Conservation (phyloP, 23 red algal genomes). For the Gracilaria domingensis region DNA sequence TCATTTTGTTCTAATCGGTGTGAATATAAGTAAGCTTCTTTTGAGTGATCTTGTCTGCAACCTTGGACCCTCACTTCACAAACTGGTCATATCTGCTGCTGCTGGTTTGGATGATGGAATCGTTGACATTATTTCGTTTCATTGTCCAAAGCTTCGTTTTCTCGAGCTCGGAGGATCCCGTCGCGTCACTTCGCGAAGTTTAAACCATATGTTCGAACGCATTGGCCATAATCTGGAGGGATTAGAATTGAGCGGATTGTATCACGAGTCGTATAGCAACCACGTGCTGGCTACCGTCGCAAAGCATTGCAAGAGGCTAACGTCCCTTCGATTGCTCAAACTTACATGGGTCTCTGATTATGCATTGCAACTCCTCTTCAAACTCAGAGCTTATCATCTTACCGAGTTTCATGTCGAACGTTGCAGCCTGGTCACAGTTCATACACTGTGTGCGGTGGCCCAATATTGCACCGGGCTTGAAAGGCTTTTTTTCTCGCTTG, state of each 20-base stretch:
- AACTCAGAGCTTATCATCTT: slow-evolving; percentile 13
- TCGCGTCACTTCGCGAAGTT: slow-evolving; percentile 10
- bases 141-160: slow-evolving; percentile 9
- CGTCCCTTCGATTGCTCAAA: slow-evolving; percentile 19
- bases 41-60: slow-evolving; percentile 25
- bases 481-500: slow-evolving; percentile 14
- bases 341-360: slow-evolving; percentile 41
- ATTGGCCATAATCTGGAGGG: slow-evolving; percentile 22
- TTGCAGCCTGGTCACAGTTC: slow-evolving; percentile 3
- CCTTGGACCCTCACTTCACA: slow-evolving; percentile 35
- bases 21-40: slow-evolving; percentile 34
- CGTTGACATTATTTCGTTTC: slow-evolving; percentile 12
- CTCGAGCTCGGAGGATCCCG: slow-evolving; percentile 48
- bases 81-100: slow-evolving; percentile 49
- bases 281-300: slow-evolving; percentile 7
- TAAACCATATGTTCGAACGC: slow-evolving; percentile 26
- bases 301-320: slow-evolving; percentile 17
- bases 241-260: slow-evolving; percentile 28
- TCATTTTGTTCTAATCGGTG: slow-evolving; percentile 52
- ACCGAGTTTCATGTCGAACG: slow-evolving; percentile 19
- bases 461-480: slow-evolving; percentile 6
- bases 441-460: neutral
- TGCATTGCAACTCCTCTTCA: slow-evolving; percentile 17
- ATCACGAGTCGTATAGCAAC: slow-evolving; percentile 27
- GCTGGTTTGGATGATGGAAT: slow-evolving; percentile 32